Evolutionary conservation across 345 rosid genomes (phyloP).

Genomic region (Laguncularia racemosa): DNA sequence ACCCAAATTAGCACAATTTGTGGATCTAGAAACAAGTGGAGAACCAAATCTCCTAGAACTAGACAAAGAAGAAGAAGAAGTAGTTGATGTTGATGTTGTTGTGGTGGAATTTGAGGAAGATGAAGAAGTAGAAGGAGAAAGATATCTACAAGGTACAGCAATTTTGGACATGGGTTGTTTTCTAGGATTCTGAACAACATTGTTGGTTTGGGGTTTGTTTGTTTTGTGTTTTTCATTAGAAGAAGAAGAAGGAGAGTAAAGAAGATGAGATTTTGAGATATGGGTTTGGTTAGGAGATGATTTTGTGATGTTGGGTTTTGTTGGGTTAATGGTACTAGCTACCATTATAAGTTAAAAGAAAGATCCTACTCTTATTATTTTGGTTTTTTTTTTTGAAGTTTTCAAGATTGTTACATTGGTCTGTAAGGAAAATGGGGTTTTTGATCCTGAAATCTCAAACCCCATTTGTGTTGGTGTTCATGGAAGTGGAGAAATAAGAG

Average conservation of each 20-base stretch:
- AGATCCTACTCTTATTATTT: too few species aligned
- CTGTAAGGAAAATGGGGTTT: too few species aligned
- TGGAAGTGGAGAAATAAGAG: too few species aligned
- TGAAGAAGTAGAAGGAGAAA: constrained; percentile 82
- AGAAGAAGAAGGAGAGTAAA: constrained; percentile 2
- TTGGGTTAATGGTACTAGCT: too few species aligned
- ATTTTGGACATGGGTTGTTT: constrained; percentile 19
- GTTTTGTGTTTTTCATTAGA: neutral
- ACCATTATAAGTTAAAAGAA: too few species aligned
- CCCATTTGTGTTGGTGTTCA: too few species aligned
- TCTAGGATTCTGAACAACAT: constrained; percentile 7
- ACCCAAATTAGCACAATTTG: constrained; percentile 29
- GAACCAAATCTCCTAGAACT: constrained; percentile 50
- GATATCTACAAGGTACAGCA: constrained; percentile 79
- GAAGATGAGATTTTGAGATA: neutral
- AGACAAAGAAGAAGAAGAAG: constrained; percentile 35
- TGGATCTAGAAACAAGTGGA: constrained; percentile 49
- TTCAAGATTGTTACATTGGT: too few species aligned
- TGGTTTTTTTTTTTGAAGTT: too few species aligned
- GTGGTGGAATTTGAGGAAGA: constrained; percentile 40
- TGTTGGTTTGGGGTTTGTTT: neutral
- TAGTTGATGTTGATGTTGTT: constrained; percentile 26
- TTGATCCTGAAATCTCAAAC: too few species aligned
- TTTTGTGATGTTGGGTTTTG: too few species aligned
- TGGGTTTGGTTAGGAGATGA: too few species aligned